Percentiles rank a stretch among this genome's conserved stretches.
Evolutionary conservation across 2,329 filamentous ascomycete genomes (phyloP).

Genomic region (Cytospora schulzeri): DNA sequence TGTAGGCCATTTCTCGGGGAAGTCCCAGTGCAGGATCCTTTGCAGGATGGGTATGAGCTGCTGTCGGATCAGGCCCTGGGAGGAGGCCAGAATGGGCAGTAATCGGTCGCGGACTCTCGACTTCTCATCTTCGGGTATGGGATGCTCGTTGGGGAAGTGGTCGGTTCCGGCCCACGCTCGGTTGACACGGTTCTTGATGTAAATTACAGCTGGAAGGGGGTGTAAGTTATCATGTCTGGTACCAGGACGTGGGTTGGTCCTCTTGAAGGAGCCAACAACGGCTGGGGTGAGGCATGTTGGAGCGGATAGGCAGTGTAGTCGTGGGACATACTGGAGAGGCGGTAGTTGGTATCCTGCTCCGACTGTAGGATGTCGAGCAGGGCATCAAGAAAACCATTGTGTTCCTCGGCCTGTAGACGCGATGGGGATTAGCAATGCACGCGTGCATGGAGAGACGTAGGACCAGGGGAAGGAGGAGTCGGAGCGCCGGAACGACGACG

Average conservation of each 20-base stretch:
- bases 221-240: conserved; percentile 27
- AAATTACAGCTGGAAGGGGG: conserved; percentile 75
- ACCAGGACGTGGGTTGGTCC: conserved; percentile 6
- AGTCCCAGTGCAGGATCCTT: conserved; percentile 94
- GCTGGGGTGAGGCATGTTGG: conserved; percentile 18
- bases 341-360: conserved; percentile 82
- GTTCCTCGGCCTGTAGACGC: conserved; percentile 74
- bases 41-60: conserved; percentile 94
- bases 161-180: conserved; percentile 84
- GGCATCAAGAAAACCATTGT: conserved; percentile 86
- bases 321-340: conserved; percentile 76
- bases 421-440: conserved; percentile 30
- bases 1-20: conserved; percentile 89
- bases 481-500: not conserved
- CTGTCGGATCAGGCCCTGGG: conserved; percentile 79
- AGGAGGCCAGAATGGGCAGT: conserved; percentile 82
- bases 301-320: conserved; percentile 33
- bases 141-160: conserved; percentile 69
- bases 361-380: conserved; percentile 87
- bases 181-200: conserved; percentile 96
- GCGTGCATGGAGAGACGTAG: conserved; percentile 5
- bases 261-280: not conserved
- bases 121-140: conserved; percentile 89
- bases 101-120: conserved; percentile 82
- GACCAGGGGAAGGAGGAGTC: conserved; percentile 19